phyloP scores from a whole-genome alignment of 1,284 basidiomycete genomes.

The Cutaneotrichosporon mucoides region DNA sequence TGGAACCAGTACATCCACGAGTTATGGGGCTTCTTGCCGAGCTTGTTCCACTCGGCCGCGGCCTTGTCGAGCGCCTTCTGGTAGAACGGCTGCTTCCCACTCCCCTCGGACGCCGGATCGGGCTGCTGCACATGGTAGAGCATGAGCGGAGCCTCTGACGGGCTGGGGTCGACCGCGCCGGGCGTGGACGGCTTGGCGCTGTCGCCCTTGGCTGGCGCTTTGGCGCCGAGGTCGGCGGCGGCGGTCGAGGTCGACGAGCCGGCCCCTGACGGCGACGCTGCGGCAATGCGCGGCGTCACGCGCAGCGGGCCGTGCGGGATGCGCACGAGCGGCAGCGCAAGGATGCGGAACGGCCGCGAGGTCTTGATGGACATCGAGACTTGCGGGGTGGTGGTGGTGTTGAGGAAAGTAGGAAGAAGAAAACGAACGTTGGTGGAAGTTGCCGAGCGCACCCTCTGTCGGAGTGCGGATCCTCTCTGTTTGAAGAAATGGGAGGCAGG shows the following conservation, averaged over 20 bases:
- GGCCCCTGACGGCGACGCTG: not conserved
- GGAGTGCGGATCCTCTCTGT: not conserved
- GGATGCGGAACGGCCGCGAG: slow-evolving; percentile 34
- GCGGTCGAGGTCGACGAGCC: not conserved
- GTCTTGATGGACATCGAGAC: not conserved
- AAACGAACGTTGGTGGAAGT: not conserved
- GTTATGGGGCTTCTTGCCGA: slow-evolving; percentile 38
- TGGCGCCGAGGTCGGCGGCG: not conserved
- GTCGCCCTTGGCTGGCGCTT: not conserved
- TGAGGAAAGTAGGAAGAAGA: not conserved
- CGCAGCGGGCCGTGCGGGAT: slow-evolving; percentile 26
- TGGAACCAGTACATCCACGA: slow-evolving; percentile 46
- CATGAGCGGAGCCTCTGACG: slow-evolving; percentile 13
- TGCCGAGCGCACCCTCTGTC: too few species aligned
- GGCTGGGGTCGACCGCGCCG: not conserved
- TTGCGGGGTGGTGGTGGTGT: not conserved
- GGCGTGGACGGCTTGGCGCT: not conserved
- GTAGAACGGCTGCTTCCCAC: slow-evolving; percentile 8
- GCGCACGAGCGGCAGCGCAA: slow-evolving; percentile 41
- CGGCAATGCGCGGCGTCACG: slow-evolving; percentile 1
- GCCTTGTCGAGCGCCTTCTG: slow-evolving; percentile 35
- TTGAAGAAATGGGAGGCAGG: too few species aligned
- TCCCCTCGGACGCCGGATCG: not conserved
- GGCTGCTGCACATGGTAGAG: slow-evolving; percentile 27
- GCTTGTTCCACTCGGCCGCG: slow-evolving; percentile 40